Base-by-base conservation (phyloP, 2,329 filamentous ascomycete genomes). In the Juglanconis sp. region DNA sequence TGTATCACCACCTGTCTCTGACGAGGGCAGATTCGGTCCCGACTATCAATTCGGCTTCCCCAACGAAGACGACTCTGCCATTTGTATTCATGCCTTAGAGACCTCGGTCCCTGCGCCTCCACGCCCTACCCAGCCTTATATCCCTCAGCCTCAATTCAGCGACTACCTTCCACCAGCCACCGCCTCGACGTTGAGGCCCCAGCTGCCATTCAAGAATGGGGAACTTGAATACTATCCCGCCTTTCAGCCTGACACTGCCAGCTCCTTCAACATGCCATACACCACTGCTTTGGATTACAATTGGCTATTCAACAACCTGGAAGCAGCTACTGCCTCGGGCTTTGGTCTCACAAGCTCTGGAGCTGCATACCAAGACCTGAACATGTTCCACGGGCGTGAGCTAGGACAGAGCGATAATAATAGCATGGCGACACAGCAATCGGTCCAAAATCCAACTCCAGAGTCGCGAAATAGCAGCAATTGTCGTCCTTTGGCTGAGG, bases 181-280 rank as follows among this genome's bases (percentile, higher is more conserved):
- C 2, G 24, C 24, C n/a, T 11, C 56, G 7, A 47, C 31, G 8
- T 7, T 40, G 35, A 35, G 42, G 15, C 9, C 49, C n/a, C 66
- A 60, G 49, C 64, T 52, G 65, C 69, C 63, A 42, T 65, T 63
- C 65, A 70, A 65, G 31, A 49, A 63, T 59, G 36, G 68, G 72
- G 70, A 68, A 72, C 17, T 71, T 73, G 15, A 62, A 36, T 81
- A 80, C 65, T 80, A 83, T 55, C 80, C 86, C 54, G 77, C 81
- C 38, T 86, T 87, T 66, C 81, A 81, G 59, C 79, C 84, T 49
- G 84, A 87, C 66, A 87, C 84, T 68, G 84, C 84, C 35, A 85
- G 79, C 66, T 86, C 84, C 0, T 87, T 87, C 68, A 87, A 87
- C 57, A 85, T 86, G 72, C 85, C 85, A 5, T 87, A 85, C 68